phyloP scores from a whole-genome alignment of 1,284 basidiomycete species.

The Ustilago hordei region DNA sequence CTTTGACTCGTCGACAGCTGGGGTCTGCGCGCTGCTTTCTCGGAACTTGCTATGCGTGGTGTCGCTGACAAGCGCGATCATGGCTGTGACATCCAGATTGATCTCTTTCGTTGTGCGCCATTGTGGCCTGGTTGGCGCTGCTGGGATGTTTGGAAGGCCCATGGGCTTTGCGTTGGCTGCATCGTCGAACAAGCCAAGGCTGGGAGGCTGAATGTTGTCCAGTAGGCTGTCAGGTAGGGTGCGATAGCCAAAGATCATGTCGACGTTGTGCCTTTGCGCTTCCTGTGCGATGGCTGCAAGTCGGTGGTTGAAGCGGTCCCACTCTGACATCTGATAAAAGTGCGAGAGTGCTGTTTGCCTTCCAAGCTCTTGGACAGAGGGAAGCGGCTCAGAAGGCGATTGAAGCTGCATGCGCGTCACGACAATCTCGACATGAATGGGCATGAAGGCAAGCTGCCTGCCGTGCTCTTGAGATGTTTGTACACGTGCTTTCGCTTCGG shows the following conservation, averaged over 20 bases:
- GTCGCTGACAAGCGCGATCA: conserved; percentile 61
- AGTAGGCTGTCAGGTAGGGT: conserved; percentile 1
- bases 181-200: conserved; percentile 6
- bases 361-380: not conserved
- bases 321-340: conserved; percentile 48
- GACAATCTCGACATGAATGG: conserved; percentile 44
- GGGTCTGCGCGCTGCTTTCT: not conserved
- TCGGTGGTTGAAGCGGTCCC: conserved; percentile 43
- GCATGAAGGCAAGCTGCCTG: conserved; percentile 11
- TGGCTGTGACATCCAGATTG: conserved; percentile 63
- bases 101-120: conserved; percentile 40
- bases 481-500: conserved; percentile 24
- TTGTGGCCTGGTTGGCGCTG: conserved; percentile 23
- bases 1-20: conserved; percentile 18
- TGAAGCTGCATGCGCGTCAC: conserved; percentile 49
- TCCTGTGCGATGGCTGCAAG: conserved; percentile 38
- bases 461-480: conserved; percentile 31
- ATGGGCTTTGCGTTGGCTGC: not conserved
- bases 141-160: conserved; percentile 32
- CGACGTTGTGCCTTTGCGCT: conserved; percentile 22
- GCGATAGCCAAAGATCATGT: conserved; percentile 40
- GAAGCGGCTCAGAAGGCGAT: conserved; percentile 20
- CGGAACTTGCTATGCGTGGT: conserved; percentile 47
- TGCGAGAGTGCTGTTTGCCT: conserved; percentile 8
- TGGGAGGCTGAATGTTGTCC: conserved; percentile 8